A percentile compares a stretch with the other conserved stretches of the same genome.
phyloP scores from a whole-genome alignment of 306 rosid species.

The Pterocarpus macrocarpus region DNA sequence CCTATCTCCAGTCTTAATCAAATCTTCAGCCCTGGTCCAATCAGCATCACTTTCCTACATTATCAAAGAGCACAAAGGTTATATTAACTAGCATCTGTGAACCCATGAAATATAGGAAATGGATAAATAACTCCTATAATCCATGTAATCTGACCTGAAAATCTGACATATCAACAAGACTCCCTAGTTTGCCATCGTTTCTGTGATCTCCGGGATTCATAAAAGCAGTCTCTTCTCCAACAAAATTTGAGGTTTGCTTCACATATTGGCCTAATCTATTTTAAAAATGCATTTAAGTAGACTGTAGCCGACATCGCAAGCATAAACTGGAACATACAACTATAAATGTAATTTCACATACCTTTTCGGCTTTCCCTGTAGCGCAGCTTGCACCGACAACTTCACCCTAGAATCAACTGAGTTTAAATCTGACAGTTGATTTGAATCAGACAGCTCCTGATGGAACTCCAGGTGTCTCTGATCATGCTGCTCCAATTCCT shows the following conservation, averaged over 20 bases:
- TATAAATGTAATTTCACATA: conserved; percentile 41
- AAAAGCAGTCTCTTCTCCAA: conserved; percentile 43
- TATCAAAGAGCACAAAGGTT: conserved; percentile 25
- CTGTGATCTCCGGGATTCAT: conserved; percentile 39
- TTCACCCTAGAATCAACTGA: conserved; percentile 54
- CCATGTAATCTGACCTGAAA: conserved; percentile 64
- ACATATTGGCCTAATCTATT: conserved; percentile 69
- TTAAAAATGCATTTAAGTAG: conserved; percentile 48
- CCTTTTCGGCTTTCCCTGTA: conserved; percentile 81
- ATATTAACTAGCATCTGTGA: conserved; percentile 21
- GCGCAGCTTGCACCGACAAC: conserved; percentile 60
- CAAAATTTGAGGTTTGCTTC: conserved; percentile 52
- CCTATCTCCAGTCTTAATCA: conserved; percentile 65
- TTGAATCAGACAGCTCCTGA: conserved; percentile 52
- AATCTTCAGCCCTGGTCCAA: conserved; percentile 78
- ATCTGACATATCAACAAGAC: conserved; percentile 51
- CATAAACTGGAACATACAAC: conserved; percentile 41
- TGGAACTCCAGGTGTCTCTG: conserved; percentile 51
- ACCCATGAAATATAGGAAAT: conserved; percentile 27
- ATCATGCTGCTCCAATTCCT: conserved; percentile 65
- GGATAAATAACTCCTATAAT: conserved; percentile 33
- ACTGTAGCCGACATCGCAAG: conserved; percentile 47
- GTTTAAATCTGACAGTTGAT: conserved; percentile 51
- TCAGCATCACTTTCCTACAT: conserved; percentile 72
- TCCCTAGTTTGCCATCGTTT: conserved; percentile 50